Conservation (phyloP, 1,284 basidiomycete species). For the Ustilago vetiveriae region DNA sequence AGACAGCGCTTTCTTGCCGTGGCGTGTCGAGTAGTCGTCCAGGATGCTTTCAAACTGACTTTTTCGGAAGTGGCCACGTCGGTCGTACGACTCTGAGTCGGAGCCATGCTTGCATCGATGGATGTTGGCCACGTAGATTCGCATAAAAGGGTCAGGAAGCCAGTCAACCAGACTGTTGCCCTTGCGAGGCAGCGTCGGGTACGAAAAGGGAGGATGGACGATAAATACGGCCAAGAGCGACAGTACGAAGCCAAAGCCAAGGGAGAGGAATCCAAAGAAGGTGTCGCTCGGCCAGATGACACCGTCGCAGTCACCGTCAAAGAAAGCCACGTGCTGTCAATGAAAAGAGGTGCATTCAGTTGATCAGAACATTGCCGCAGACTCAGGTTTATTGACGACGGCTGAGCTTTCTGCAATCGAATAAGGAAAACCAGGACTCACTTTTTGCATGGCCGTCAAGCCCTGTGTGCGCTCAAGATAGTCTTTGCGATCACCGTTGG, state of each 20-base stretch:
- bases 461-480: constrained; percentile 48
- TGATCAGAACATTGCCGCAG: not conserved
- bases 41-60: constrained; percentile 38
- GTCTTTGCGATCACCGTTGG: constrained; percentile 46
- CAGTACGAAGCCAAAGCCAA: constrained; percentile 70
- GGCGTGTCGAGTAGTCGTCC: constrained; percentile 45
- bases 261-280: constrained; percentile 70
- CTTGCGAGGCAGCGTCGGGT: constrained; percentile 43
- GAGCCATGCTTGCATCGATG: constrained; percentile 71
- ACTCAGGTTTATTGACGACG: no score
- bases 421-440: not conserved
- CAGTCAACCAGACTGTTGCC: constrained; percentile 19
- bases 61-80: constrained; percentile 46
- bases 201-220: constrained; percentile 67
- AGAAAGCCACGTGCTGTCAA: constrained; percentile 70
- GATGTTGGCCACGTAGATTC: constrained; percentile 69
- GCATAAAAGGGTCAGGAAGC: constrained; percentile 69
- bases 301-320: constrained; percentile 71
- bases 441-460: constrained; percentile 67
- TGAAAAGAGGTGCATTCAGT: not conserved
- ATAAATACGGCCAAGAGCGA: constrained; percentile 67
- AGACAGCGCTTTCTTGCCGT: constrained; percentile 46
- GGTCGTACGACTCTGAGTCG: constrained; percentile 70
- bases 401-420: not conserved
- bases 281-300: constrained; percentile 73